These are phyloP conservation scores for Solanum neorickii DNA, from an alignment of 257 asterid genomes.

Conservation along the genomic window DNA sequence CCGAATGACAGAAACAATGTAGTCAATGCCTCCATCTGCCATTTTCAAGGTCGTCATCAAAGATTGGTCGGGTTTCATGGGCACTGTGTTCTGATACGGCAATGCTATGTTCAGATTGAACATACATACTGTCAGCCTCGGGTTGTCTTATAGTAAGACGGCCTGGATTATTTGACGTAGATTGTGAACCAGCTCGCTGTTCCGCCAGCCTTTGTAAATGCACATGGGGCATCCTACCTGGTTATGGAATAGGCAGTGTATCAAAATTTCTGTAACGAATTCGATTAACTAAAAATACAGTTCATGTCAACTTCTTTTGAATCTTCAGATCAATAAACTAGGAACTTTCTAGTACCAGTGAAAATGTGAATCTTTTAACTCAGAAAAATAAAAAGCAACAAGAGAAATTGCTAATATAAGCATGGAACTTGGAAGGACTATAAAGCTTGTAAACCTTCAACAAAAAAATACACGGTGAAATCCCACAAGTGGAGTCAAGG, in stretches of 20 bases:
- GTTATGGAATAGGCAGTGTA: constrained; percentile 1
- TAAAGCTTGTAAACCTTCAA: background rate
- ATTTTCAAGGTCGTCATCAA: constrained; percentile 21
- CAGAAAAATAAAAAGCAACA: background rate
- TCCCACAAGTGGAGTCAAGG: background rate
- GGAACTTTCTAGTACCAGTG: background rate
- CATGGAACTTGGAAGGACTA: background rate
- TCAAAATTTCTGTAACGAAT: background rate
- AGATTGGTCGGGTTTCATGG: constrained; percentile 14
- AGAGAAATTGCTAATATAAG: background rate
- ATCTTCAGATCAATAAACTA: background rate
- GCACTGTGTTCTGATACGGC: constrained; percentile 8
- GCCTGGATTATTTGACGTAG: constrained; percentile 16
- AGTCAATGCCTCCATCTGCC: constrained; percentile 32
- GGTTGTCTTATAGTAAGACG: constrained; percentile 28
- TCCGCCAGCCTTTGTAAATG: constrained; percentile 74
- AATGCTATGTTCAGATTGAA: constrained; percentile 12
- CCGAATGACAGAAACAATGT: background rate
- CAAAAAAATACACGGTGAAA: background rate
- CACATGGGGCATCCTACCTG: constrained; percentile 97
- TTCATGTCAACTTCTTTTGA: background rate
- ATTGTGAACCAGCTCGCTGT: constrained; percentile 21
- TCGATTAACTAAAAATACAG: background rate
- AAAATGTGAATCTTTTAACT: background rate
- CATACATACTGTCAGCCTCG: constrained; percentile 31